These are phyloP conservation scores for Typha latifolia DNA, from an alignment of 176 grass and related monocot species.

Conservation along the genomic window DNA sequence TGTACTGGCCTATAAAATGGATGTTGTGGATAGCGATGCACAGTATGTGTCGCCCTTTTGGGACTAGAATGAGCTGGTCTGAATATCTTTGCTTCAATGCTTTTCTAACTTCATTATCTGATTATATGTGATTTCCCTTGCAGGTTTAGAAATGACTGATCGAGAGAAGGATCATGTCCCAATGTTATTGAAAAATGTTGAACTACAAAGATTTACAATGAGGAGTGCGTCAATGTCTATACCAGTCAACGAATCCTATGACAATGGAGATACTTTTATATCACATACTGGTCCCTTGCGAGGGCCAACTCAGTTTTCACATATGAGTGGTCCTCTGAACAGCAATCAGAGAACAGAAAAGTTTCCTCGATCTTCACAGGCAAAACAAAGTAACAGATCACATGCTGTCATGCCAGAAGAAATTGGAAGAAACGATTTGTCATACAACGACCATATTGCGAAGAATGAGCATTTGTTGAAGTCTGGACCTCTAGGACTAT, in stretches of 20 bases:
- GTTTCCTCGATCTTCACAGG: slow-evolving; percentile 23
- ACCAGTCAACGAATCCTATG: slow-evolving; percentile 44
- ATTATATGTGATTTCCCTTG: background rate
- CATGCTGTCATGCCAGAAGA: slow-evolving; percentile 50
- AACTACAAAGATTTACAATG: slow-evolving; percentile 47
- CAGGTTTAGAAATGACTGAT: slow-evolving; percentile 61
- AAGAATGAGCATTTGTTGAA: slow-evolving; percentile 80
- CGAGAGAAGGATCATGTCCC: slow-evolving; percentile 60
- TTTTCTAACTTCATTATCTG: background rate
- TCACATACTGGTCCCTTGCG: slow-evolving; percentile 66
- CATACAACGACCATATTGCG: slow-evolving; percentile 23
- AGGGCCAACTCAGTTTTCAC: slow-evolving; percentile 25
- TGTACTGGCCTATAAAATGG: no score
- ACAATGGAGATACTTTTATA: slow-evolving; percentile 41
- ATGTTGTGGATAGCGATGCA: no score
- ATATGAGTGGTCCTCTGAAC: slow-evolving; percentile 23
- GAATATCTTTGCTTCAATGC: background rate
- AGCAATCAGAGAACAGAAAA: slow-evolving; percentile 38
- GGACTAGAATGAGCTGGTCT: no score
- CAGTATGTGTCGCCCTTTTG: no score
- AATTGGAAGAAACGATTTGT: slow-evolving; percentile 32
- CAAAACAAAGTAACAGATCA: slow-evolving; percentile 35
- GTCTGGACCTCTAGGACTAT: slow-evolving; percentile 84
- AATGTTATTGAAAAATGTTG: slow-evolving; percentile 52
- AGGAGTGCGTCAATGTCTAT: slow-evolving; percentile 89